A percentile compares a stretch with the other conserved stretches of the same genome.
Conservation (phyloP, 371 early-diverging fungal genomes). For the Furculomyces boomerangus region DNA sequence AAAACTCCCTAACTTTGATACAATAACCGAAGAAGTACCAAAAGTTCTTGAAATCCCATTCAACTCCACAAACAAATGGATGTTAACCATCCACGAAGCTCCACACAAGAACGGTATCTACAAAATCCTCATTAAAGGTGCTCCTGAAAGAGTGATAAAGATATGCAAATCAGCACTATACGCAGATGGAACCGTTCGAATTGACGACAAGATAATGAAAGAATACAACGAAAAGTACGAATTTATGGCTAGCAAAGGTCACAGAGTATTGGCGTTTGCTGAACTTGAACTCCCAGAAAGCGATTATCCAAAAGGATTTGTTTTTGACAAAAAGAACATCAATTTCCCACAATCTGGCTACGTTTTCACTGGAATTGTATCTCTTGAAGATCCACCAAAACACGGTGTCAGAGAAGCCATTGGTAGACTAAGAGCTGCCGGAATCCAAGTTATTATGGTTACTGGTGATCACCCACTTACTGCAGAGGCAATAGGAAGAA, state of each 20-base stretch:
- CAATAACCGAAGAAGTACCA: constrained; percentile 35
- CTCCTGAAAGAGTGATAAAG: constrained; percentile 75
- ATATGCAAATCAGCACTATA: constrained; percentile 50
- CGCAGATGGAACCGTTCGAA: constrained; percentile 24
- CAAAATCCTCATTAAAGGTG: constrained; percentile 78
- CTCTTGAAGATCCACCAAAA: constrained; percentile 89
- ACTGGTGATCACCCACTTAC: constrained; percentile 92
- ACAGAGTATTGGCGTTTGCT: constrained; percentile 89
- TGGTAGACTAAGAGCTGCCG: constrained; percentile 75
- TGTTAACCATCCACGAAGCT: constrained; percentile 53
- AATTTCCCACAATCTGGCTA: constrained; percentile 56
- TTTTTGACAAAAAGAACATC: constrained; percentile 46
- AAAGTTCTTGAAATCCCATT: constrained; percentile 92
- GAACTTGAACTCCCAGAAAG: constrained; percentile 37
- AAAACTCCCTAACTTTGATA: constrained; percentile 26
- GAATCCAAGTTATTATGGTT: constrained; percentile 90
- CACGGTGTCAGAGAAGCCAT: constrained; percentile 94
- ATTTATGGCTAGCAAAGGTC: constrained; percentile 75
- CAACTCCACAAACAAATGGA: constrained; percentile 90
- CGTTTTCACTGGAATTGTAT: constrained; percentile 68
- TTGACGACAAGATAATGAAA: constrained; percentile 37
- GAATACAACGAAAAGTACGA: constrained; percentile 56
- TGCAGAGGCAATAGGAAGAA: constrained; percentile 66
- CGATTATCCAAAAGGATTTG: constrained; percentile 46
- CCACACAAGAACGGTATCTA: constrained; percentile 42